Percentiles rank a stretch among this genome's conserved stretches.
These are phyloP conservation scores for Botrytis byssoidea DNA, from an alignment of 2,329 filamentous ascomycete species.

Conservation along the genomic window DNA sequence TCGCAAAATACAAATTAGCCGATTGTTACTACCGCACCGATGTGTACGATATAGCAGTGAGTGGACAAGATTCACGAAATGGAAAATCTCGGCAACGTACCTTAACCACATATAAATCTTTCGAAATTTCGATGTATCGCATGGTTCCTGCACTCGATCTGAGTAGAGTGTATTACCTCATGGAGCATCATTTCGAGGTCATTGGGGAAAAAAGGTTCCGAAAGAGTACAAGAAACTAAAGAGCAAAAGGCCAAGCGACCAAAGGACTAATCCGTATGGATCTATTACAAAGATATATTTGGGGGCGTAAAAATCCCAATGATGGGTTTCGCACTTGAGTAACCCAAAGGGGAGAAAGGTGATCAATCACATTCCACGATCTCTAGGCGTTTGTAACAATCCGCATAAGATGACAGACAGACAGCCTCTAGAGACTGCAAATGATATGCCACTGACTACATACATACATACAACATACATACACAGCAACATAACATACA, in stretches of 20 bases:
- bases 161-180: constrained; percentile 3
- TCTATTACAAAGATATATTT: background rate
- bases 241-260: background rate
- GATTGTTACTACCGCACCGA: constrained; percentile 21
- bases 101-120: background rate
- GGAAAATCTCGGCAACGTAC: constrained; percentile 16
- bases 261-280: background rate
- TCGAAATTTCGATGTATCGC: constrained; percentile 16
- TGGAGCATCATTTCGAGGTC: constrained; percentile 2
- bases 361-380: constrained; percentile 13
- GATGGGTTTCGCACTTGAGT: constrained; percentile 14
- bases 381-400: constrained; percentile 8
- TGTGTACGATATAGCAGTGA: constrained; percentile 15
- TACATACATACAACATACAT: background rate
- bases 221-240: background rate
- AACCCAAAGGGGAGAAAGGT: background rate
- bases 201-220: constrained; percentile 13
- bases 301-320: constrained; percentile 20
- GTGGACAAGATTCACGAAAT: constrained; percentile 23
- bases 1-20: constrained; percentile 20
- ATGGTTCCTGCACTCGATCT: constrained; percentile 23
- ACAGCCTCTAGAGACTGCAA: background rate
- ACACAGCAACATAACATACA: background rate
- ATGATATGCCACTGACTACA: background rate
- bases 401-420: background rate